A percentile compares a stretch with the other conserved stretches of the same genome.
Evolutionary conservation across 177 flowering plant genomes (phyloP).

Genomic region (Telopea speciosissima): DNA sequence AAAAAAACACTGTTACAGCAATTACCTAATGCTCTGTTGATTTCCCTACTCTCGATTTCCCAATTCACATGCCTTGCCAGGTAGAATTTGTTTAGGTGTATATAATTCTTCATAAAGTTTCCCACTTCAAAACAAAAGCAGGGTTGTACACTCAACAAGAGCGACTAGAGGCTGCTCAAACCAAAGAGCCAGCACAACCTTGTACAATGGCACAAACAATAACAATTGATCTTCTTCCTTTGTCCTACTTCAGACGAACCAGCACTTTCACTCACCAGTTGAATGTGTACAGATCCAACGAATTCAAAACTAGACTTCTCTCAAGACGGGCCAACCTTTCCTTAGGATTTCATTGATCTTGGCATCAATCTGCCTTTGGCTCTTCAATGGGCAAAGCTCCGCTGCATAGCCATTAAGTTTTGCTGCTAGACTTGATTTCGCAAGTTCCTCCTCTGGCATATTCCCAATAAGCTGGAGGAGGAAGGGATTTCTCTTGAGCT

Average conservation of each 20-base stretch:
- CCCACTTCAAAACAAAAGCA: too few relatives aligned
- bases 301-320: slow-evolving; percentile 38
- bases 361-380: slow-evolving; percentile 56
- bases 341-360: slow-evolving; percentile 65
- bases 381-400: slow-evolving; percentile 71
- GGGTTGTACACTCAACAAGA: too few relatives aligned
- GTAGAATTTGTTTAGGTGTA: too few relatives aligned
- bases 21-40: too few relatives aligned
- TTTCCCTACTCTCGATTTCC: too few relatives aligned
- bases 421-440: slow-evolving; percentile 60
- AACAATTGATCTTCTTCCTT: too few relatives aligned
- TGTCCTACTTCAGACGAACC: not conserved
- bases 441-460: slow-evolving; percentile 79
- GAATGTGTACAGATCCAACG: not conserved
- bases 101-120: too few relatives aligned
- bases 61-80: too few relatives aligned
- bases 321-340: slow-evolving; percentile 89
- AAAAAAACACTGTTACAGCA: too few relatives aligned
- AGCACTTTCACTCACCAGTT: not conserved
- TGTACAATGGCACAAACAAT: too few relatives aligned
- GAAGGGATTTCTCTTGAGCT: slow-evolving; percentile 67
- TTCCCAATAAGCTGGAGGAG: slow-evolving; percentile 89
- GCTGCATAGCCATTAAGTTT: slow-evolving; percentile 88
- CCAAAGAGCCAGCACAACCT: too few relatives aligned
- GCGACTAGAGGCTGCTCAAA: too few relatives aligned